Evolutionary conservation across 1,284 basidiomycete species (phyloP).

Genomic region (Xerocomus tenax): DNA sequence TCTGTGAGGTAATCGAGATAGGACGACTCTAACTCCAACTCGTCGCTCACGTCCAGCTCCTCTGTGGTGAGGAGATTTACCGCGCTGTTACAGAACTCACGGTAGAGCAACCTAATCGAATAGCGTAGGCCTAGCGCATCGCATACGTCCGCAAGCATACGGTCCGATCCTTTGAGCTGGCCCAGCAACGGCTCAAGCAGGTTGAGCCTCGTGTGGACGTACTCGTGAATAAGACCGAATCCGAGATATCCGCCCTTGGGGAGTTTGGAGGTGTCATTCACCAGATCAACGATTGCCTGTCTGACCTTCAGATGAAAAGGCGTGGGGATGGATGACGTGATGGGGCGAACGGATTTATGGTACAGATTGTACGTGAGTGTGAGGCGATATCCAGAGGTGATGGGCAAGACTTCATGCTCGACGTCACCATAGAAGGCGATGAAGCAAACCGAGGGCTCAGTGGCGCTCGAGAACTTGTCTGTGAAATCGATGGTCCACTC

Average conservation of each 20-base stretch:
- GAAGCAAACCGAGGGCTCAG: constrained; percentile 20
- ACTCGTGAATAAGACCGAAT: constrained; percentile 9
- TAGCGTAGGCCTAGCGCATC: constrained; percentile 1
- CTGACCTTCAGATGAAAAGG: neutral
- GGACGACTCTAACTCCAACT: neutral
- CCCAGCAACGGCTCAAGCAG: neutral
- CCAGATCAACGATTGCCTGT: constrained; percentile 27
- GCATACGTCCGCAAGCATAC: constrained; percentile 30
- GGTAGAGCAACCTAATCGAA: constrained; percentile 3
- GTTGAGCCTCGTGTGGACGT: constrained; percentile 1
- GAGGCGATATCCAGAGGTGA: constrained; percentile 35
- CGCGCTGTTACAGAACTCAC: neutral
- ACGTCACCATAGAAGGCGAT: constrained; percentile 35
- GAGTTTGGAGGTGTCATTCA: constrained; percentile 25
- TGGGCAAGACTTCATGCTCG: constrained; percentile 35
- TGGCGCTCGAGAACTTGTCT: neutral
- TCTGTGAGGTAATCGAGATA: neutral
- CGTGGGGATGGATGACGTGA: neutral
- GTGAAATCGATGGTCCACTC: constrained; percentile 27
- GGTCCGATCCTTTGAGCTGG: constrained; percentile 26
- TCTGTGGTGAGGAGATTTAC: constrained; percentile 17
- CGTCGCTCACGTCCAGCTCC: neutral
- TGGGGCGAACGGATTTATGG: constrained; percentile 8
- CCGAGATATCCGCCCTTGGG: constrained; percentile 8
- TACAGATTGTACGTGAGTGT: constrained; percentile 39